Percentiles rank a stretch among this genome's conserved stretches.
These are phyloP conservation scores for Fusarium nelsonii DNA, from an alignment of 2,329 filamentous ascomycete species.

Conservation along the genomic window DNA sequence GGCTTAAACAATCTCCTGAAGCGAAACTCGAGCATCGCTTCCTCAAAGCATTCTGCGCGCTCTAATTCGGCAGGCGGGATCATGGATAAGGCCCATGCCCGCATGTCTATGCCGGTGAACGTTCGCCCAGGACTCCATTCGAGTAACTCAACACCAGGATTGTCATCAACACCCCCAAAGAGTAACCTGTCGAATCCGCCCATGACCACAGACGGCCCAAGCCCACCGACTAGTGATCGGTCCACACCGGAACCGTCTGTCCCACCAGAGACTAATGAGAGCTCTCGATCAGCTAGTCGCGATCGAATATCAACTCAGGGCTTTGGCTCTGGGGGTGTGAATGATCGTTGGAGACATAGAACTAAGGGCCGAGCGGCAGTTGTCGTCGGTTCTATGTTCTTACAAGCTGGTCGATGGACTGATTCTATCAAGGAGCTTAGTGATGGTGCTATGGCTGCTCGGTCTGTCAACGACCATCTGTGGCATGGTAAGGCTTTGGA, in stretches of 20 bases:
- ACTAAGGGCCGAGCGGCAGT: constrained; percentile 84
- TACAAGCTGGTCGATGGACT: constrained; percentile 89
- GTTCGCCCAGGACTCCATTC: constrained; percentile 59
- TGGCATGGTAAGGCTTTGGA: constrained; percentile 98
- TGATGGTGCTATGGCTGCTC: constrained; percentile 82
- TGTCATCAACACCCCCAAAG: constrained; percentile 65
- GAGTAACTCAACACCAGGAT: constrained; percentile 59
- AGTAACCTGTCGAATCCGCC: constrained; percentile 63
- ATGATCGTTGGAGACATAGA: constrained; percentile 82
- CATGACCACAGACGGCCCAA: constrained; percentile 62
- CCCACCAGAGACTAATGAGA: constrained; percentile 57
- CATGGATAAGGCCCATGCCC: constrained; percentile 70
- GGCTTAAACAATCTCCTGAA: constrained; percentile 56
- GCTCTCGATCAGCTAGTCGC: constrained; percentile 63
- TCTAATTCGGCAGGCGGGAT: constrained; percentile 66
- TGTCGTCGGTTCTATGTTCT: constrained; percentile 84
- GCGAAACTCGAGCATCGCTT: constrained; percentile 67
- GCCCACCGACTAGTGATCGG: constrained; percentile 51
- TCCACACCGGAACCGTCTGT: constrained; percentile 58
- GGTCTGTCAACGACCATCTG: constrained; percentile 88
- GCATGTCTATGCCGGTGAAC: constrained; percentile 85
- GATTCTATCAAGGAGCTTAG: constrained; percentile 87
- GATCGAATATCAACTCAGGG: constrained; percentile 75
- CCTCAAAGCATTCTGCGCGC: constrained; percentile 59
- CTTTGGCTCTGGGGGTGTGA: constrained; percentile 77